Evolutionary conservation across 2,329 filamentous ascomycete genomes (phyloP).

Genomic region (Geosmithia putterillii): DNA sequence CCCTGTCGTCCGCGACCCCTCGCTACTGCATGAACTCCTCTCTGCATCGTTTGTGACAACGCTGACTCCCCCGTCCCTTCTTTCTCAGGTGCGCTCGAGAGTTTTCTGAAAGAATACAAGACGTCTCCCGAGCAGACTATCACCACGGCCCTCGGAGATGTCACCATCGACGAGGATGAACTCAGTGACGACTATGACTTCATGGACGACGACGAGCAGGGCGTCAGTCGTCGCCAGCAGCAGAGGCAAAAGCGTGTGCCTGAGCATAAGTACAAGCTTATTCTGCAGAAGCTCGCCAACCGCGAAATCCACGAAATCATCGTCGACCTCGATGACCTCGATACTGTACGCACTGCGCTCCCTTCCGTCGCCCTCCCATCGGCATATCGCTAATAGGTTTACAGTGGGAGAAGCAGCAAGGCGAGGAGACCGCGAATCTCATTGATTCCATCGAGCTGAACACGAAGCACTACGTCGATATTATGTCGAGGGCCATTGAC

Average conservation of each 20-base stretch:
- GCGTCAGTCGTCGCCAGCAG: constrained; percentile 36
- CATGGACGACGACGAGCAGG: constrained; percentile 54
- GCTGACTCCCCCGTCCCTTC: not conserved
- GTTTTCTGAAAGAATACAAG: constrained; percentile 84
- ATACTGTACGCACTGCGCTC: constrained; percentile 42
- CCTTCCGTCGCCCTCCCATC: not conserved
- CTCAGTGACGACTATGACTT: constrained; percentile 86
- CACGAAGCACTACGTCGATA: constrained; percentile 89
- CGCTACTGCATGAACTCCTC: no score
- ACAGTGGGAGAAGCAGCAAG: constrained; percentile 64
- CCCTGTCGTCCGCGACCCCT: not conserved
- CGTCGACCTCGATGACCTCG: constrained; percentile 82
- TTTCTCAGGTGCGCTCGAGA: constrained; percentile 63
- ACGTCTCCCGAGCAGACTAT: constrained; percentile 58
- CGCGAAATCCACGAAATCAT: constrained; percentile 64
- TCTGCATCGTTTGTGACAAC: not conserved
- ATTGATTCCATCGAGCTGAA: constrained; percentile 81
- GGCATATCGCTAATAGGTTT: not conserved
- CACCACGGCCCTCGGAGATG: constrained; percentile 68
- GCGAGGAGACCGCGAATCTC: constrained; percentile 56
- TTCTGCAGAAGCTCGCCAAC: constrained; percentile 80
- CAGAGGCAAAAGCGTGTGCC: constrained; percentile 39
- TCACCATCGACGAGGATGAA: constrained; percentile 79
- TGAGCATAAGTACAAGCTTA: constrained; percentile 77
- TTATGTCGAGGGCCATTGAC: constrained; percentile 81